Conservation (phyloP, 176 grass and related monocot genomes). For the Saccharum officinarum region DNA sequence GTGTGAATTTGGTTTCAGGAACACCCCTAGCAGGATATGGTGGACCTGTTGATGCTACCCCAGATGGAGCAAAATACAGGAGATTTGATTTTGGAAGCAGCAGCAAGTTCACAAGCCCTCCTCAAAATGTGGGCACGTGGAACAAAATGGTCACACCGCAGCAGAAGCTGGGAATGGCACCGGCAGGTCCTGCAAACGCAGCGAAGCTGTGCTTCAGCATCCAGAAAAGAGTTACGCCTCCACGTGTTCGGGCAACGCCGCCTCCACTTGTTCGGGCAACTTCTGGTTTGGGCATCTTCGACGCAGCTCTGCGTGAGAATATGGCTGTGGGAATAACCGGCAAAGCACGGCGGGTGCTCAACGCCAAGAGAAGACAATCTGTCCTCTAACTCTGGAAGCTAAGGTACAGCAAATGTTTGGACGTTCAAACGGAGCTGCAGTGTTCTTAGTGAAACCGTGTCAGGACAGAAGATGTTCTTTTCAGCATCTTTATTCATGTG, state of each 20-base stretch:
- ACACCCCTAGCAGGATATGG: constrained; percentile 24
- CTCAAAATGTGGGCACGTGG: constrained; percentile 46
- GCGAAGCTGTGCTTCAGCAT: constrained; percentile 59
- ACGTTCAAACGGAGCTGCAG: constrained; percentile 30
- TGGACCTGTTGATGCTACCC: constrained; percentile 40
- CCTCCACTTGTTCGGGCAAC: constrained; percentile 32
- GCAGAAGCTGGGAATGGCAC: constrained; percentile 35
- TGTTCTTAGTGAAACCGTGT: constrained; percentile 15
- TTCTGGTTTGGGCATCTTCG: constrained; percentile 23
- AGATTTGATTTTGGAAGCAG: constrained; percentile 44
- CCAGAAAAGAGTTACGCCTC: constrained; percentile 54
- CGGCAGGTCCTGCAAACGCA: constrained; percentile 36
- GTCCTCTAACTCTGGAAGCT: constrained; percentile 38
- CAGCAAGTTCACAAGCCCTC: constrained; percentile 81
- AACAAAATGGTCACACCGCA: constrained; percentile 34
- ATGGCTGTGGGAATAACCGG: constrained; percentile 29
- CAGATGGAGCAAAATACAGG: constrained; percentile 43
- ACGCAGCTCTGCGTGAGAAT: constrained; percentile 43
- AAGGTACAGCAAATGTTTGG: constrained; percentile 29
- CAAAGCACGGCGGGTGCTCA: constrained; percentile 45
- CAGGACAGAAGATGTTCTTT: constrained; percentile 14
- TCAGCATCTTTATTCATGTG: not conserved
- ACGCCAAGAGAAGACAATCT: constrained; percentile 61
- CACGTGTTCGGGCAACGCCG: constrained; percentile 23
- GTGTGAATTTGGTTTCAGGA: constrained; percentile 29